These are phyloP conservation scores for Actinidia polygama DNA, from an alignment of 179 eudicot genomes.

Conservation along the genomic window DNA sequence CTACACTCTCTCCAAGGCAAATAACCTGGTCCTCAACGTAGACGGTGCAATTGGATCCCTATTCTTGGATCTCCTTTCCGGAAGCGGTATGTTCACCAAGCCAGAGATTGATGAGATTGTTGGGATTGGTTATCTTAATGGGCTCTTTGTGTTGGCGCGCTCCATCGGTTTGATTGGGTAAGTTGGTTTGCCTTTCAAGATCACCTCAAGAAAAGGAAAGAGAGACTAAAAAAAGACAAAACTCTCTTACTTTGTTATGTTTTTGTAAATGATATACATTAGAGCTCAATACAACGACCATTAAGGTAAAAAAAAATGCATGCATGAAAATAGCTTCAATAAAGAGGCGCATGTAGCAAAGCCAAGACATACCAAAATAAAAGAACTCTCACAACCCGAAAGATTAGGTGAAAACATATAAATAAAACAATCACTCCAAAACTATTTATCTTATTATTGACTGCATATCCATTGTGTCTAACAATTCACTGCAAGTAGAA, in stretches of 20 bases:
- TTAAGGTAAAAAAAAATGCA: too few relatives aligned
- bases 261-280: too few relatives aligned
- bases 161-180: constrained; percentile 99
- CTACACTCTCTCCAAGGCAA: constrained; percentile 94
- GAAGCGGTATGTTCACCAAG: constrained; percentile 96
- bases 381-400: too few relatives aligned
- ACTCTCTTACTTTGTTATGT: neutral
- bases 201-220: neutral
- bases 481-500: neutral
- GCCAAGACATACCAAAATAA: too few relatives aligned
- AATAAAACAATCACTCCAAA: too few relatives aligned
- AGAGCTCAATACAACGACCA: too few relatives aligned
- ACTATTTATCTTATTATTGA: neutral
- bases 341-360: too few relatives aligned
- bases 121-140: constrained; percentile 89
- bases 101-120: constrained; percentile 95
- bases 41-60: constrained; percentile 97
- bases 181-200: constrained; percentile 34
- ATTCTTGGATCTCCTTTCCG: constrained; percentile 94
- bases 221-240: neutral
- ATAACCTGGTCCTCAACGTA: constrained; percentile 89
- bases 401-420: too few relatives aligned
- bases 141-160: constrained; percentile 94
- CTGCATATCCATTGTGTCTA: constrained; percentile 3
- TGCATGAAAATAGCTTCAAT: too few relatives aligned